Evolutionary conservation across 192 early-diverging fungal species (phyloP), one percentile per base, ranked within the genome.

Genomic region (Powellomyces hirtus): DNA sequence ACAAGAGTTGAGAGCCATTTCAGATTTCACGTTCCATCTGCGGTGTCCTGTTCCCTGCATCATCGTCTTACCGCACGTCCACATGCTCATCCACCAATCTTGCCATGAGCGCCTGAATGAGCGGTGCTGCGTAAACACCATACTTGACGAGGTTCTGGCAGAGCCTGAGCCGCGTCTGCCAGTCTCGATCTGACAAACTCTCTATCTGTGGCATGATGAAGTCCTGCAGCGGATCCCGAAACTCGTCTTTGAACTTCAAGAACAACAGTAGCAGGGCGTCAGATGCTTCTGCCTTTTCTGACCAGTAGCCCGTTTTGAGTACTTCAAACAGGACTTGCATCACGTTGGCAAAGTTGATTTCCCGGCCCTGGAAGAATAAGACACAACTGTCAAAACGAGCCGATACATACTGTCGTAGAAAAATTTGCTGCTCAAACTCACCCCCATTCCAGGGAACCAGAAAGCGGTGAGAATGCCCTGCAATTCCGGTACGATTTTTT

Each of bases 361-460:
- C 76, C 50, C 38, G 70, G 33, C 63, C 79, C 72, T 70, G 63
- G 13, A 52, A 13, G 4, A 14, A 58, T 30, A 34, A 20, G n/a
- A n/a, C n/a, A n/a, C n/a, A n/a, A n/a, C n/a, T n/a, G n/a, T n/a
- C n/a, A n/a, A n/a, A n/a, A n/a, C n/a, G n/a, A n/a, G n/a, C n/a
- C n/a, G n/a, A n/a, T n/a, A n/a, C n/a, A n/a, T n/a, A n/a, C n/a
- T n/a, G n/a, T n/a, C n/a, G n/a, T n/a, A n/a, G n/a, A n/a, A n/a
- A n/a, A n/a, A n/a, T n/a, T 42, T 42, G 46, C n/a, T 49, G 46
- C 38, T 46, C 45, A 62, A 18, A 52, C 72, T 71, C 46, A 81
- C 79, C 64, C 63, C 66, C 22, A 81, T 38, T 37, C 76, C 75
- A 1, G 79, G 79, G 57, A 81, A 81, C 79, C 79, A 81, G 38